These are phyloP conservation scores for Talaromyces sp. DNA, from an alignment of 2,329 filamentous ascomycete species.

Conservation along the genomic window DNA sequence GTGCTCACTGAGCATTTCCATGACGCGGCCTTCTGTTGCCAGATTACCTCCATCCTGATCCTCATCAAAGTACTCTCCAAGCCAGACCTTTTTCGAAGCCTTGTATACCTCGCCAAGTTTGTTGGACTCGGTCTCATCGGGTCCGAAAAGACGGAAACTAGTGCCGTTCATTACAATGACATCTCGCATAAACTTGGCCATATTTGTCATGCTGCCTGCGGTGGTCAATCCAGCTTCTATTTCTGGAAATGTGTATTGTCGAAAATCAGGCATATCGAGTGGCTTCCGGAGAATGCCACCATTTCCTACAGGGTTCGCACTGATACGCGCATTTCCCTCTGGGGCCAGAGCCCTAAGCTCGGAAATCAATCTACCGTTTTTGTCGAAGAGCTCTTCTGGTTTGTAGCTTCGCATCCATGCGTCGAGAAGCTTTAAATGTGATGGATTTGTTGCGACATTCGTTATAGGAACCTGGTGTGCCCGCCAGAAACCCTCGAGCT, in stretches of 20 bases:
- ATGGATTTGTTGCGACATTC: constrained; percentile 61
- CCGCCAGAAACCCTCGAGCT: constrained; percentile 72
- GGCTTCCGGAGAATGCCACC: constrained; percentile 65
- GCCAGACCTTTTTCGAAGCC: constrained; percentile 73
- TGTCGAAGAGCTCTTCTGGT: constrained; percentile 65
- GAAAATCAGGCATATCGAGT: constrained; percentile 66
- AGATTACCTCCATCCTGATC: constrained; percentile 72
- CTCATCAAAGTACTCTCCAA: constrained; percentile 73
- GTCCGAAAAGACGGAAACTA: constrained; percentile 72
- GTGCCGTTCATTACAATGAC: constrained; percentile 60
- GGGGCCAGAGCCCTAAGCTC: constrained; percentile 64
- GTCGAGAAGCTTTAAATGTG: constrained; percentile 65
- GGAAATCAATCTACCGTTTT: constrained; percentile 58
- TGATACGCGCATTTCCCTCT: constrained; percentile 64
- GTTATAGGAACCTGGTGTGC: constrained; percentile 74
- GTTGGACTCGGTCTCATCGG: constrained; percentile 78
- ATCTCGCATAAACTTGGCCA: constrained; percentile 64
- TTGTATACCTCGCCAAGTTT: constrained; percentile 69
- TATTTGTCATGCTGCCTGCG: constrained; percentile 64
- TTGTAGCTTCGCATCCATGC: constrained; percentile 74
- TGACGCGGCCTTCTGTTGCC: constrained; percentile 63
- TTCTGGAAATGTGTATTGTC: constrained; percentile 60
- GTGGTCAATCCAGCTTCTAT: constrained; percentile 55
- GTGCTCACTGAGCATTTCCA: constrained; percentile 82
- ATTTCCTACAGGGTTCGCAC: constrained; percentile 71